A percentile compares a stretch with the other conserved stretches of the same genome.
Conservation (phyloP, 257 asterid genomes). For the Coffea eugenioides region DNA sequence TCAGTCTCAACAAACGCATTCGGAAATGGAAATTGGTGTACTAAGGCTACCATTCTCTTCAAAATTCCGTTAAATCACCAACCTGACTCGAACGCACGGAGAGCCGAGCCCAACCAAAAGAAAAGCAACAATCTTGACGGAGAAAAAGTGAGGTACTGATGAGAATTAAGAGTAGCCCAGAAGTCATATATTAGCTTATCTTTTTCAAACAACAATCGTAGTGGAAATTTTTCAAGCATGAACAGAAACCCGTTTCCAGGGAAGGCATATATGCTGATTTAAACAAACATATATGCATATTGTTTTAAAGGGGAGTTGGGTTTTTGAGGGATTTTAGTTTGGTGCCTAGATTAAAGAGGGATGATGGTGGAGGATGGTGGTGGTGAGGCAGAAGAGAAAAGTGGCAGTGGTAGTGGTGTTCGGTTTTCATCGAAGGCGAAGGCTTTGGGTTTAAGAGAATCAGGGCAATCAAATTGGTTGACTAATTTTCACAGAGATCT, state of each 20-base stretch:
- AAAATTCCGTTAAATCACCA: background rate
- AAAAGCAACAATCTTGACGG: background rate
- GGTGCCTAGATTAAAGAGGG: background rate
- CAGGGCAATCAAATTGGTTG: constrained; percentile 42
- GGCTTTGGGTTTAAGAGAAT: constrained; percentile 21
- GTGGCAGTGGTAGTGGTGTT: constrained; percentile 15
- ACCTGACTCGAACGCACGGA: too few relatives aligned
- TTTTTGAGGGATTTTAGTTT: background rate
- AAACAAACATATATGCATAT: background rate
- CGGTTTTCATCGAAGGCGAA: background rate
- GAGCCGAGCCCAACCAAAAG: background rate
- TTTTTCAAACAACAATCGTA: background rate
- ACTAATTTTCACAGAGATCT: constrained; percentile 75
- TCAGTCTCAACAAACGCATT: background rate
- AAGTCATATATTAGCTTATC: background rate
- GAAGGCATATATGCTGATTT: background rate
- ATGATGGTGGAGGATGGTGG: constrained; percentile 38
- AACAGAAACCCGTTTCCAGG: constrained; percentile 3
- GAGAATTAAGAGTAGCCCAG: constrained; percentile 12
- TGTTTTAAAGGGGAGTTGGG: constrained; percentile 10
- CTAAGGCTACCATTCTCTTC: background rate
- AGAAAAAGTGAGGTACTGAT: background rate
- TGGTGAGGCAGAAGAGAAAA: constrained; percentile 31
- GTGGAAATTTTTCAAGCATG: background rate
- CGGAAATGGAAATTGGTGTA: background rate